phyloP scores from a whole-genome alignment of 73 alveolate species.

The Paramecium caudatum region DNA sequence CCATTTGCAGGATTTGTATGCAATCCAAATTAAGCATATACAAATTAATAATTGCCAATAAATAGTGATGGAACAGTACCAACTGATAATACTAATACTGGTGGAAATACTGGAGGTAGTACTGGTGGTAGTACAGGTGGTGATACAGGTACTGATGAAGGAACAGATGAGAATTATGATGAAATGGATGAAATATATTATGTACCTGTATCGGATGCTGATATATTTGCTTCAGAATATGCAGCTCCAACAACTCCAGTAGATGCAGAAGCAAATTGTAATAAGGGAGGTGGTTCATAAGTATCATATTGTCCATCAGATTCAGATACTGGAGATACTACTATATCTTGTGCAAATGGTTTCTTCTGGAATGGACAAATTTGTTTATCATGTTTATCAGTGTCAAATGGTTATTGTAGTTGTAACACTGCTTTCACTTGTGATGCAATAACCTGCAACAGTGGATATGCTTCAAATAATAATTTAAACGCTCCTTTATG shows the following conservation, averaged over 20 bases:
- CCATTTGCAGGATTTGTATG: background rate
- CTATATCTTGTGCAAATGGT: background rate
- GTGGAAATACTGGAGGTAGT: too few relatives aligned
- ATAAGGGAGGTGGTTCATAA: background rate
- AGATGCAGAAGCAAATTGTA: background rate
- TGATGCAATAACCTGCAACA: too few relatives aligned
- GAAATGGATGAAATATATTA: too few relatives aligned
- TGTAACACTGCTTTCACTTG: background rate
- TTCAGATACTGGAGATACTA: background rate
- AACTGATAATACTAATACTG: background rate
- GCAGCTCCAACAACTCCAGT: background rate
- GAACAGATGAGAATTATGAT: too few relatives aligned
- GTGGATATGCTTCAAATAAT: too few relatives aligned
- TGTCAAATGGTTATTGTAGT: background rate
- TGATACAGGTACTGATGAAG: too few relatives aligned
- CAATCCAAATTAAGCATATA: background rate
- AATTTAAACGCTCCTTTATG: too few relatives aligned
- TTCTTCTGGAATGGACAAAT: background rate
- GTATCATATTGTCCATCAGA: too few relatives aligned
- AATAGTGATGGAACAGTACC: background rate
- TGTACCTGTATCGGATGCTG: too few relatives aligned
- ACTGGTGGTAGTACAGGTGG: too few relatives aligned
- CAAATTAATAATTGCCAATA: background rate
- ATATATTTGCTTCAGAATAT: background rate
- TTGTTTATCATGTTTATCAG: background rate